A percentile compares a stretch with the other conserved stretches of the same genome.
Conservation (phyloP, 2,329 filamentous ascomycete genomes). For the Paecilomyces niveus region DNA sequence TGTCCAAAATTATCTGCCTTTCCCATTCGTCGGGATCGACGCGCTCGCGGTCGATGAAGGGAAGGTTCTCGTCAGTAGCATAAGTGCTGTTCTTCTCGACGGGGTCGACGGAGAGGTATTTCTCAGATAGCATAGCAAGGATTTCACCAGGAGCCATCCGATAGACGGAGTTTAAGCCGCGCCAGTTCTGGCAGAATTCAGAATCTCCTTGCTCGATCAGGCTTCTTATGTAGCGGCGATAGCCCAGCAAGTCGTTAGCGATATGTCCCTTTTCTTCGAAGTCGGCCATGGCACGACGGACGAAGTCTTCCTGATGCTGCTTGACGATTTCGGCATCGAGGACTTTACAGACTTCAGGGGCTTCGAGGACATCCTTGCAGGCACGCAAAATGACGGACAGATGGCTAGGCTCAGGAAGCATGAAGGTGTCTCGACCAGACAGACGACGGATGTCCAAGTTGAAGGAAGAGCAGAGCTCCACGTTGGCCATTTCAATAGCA, state of each 20-base stretch:
- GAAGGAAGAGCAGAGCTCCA: slow-evolving; percentile 28
- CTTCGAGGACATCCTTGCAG: slow-evolving; percentile 26
- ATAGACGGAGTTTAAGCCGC: slow-evolving; percentile 20
- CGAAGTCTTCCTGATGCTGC: slow-evolving; percentile 21
- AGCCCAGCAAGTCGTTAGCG: slow-evolving; percentile 20
- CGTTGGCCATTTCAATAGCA: slow-evolving; percentile 28
- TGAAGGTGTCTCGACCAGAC: slow-evolving; percentile 9
- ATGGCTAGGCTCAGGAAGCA: slow-evolving; percentile 27
- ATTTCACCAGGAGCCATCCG: slow-evolving; percentile 20
- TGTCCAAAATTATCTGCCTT: slow-evolving; percentile 18
- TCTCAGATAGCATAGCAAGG: slow-evolving; percentile 27
- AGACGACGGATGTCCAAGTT: slow-evolving; percentile 14
- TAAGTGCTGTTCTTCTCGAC: slow-evolving; percentile 9
- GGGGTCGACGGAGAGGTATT: slow-evolving; percentile 23
- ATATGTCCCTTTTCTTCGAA: slow-evolving; percentile 2
- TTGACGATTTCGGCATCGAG: slow-evolving; percentile 19
- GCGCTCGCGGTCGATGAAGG: slow-evolving; percentile 15
- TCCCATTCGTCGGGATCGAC: slow-evolving; percentile 15
- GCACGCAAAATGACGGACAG: slow-evolving; percentile 25
- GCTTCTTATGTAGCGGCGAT: slow-evolving; percentile 18
- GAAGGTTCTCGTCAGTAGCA: slow-evolving; percentile 11
- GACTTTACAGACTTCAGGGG: slow-evolving; percentile 16
- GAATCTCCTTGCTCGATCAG: slow-evolving; percentile 15
- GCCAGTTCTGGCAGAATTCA: slow-evolving; percentile 23
- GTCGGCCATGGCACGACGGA: slow-evolving; percentile 16